Evolutionary conservation across 1,284 basidiomycete genomes (phyloP).

Genomic region (Flammula alnicola): DNA sequence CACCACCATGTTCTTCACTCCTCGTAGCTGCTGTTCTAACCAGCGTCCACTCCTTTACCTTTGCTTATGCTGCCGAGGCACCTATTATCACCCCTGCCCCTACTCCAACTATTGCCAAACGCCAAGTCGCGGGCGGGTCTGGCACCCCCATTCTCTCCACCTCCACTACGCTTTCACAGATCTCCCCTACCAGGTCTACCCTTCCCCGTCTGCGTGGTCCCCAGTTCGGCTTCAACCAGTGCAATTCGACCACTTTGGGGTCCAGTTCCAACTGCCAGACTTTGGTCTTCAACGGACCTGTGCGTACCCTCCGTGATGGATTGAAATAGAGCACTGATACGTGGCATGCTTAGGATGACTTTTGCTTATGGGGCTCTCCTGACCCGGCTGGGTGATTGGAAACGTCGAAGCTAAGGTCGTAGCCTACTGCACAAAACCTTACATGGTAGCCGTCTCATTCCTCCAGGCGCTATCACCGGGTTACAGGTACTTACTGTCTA

Average conservation of each 20-base stretch:
- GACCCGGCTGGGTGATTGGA: constrained; percentile 16
- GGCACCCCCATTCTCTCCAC: constrained; percentile 23
- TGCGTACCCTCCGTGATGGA: constrained; percentile 1
- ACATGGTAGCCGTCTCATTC: constrained; percentile 24
- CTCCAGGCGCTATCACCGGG: constrained; percentile 22
- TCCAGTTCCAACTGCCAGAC: constrained; percentile 23
- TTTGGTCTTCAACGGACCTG: constrained; percentile 23
- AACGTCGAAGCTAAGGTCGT: constrained; percentile 22
- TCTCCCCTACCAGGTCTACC: constrained; percentile 22
- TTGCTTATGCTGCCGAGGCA: constrained; percentile 10
- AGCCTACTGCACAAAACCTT: constrained; percentile 23
- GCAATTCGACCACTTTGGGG: constrained; percentile 21
- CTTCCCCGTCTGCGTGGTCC: constrained; percentile 18
- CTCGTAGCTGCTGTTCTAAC: constrained; percentile 7
- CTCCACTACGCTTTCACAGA: constrained; percentile 17
- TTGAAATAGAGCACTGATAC: background rate
- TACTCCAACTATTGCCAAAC: constrained; percentile 11
- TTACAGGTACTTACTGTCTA: constrained; percentile 14
- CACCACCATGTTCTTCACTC: constrained; percentile 1
- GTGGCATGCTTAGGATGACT: constrained; percentile 18
- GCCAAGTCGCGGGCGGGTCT: constrained; percentile 13
- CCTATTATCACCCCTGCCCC: constrained; percentile 17
- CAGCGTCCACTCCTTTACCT: constrained; percentile 17
- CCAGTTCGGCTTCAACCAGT: constrained; percentile 22
- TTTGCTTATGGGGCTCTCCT: constrained; percentile 24